Percentiles rank a stretch among this genome's conserved stretches.
Evolutionary conservation across 2,329 filamentous ascomycete species (phyloP).

Genomic region (Ampelomyces quisqualis): DNA sequence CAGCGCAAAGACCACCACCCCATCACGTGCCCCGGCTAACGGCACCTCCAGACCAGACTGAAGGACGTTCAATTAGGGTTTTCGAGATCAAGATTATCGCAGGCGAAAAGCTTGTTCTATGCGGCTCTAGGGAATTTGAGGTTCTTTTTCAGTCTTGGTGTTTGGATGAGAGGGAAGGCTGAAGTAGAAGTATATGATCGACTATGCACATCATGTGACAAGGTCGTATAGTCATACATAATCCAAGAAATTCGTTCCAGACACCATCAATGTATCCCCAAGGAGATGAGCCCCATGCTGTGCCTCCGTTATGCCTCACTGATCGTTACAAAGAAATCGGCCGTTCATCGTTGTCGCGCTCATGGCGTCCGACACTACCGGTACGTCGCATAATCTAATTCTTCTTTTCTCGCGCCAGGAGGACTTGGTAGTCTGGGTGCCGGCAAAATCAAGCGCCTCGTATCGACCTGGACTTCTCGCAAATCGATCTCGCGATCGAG

Average conservation of each 20-base stretch:
- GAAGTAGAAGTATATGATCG: no score
- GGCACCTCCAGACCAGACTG: no score
- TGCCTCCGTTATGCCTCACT: slow-evolving; percentile 9
- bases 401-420: slow-evolving; percentile 14
- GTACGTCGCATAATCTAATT: slow-evolving; percentile 17
- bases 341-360: background rate
- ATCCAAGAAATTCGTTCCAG: background rate
- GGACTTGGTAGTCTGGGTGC: slow-evolving; percentile 19
- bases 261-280: background rate
- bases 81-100: no score
- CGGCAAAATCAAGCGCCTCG: slow-evolving; percentile 20
- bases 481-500: slow-evolving; percentile 37
- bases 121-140: no score
- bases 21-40: no score
- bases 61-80: no score
- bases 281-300: background rate
- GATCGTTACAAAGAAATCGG: background rate
- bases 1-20: no score
- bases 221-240: slow-evolving; percentile 6
- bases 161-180: no score
- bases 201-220: no score
- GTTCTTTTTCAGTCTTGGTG: no score
- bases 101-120: no score
- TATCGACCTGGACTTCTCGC: slow-evolving; percentile 27
- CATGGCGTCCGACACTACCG: slow-evolving; percentile 6